Evolutionary conservation across 768 basidiomycete species (phyloP).

Genomic region (Ephemerocybe angulata): DNA sequence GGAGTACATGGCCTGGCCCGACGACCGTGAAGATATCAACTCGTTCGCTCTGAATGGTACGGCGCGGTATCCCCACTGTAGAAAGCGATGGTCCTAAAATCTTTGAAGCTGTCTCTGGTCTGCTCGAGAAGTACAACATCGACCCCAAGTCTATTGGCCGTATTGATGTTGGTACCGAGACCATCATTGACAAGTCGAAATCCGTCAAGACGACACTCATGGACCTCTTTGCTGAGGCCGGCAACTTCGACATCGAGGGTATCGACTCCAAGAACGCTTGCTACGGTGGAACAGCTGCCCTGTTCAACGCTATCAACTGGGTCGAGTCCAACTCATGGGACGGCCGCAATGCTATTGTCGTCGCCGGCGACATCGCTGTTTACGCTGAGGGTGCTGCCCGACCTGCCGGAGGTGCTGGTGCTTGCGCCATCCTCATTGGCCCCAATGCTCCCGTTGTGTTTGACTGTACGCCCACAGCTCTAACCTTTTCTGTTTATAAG

Average conservation of each 20-base stretch:
- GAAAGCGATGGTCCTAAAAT: slow-evolving; percentile 3
- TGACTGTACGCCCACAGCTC: slow-evolving; percentile 69
- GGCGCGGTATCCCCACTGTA: slow-evolving; percentile 18
- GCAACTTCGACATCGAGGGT: slow-evolving; percentile 97
- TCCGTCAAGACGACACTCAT: slow-evolving; percentile 97
- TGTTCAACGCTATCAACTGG: slow-evolving; percentile 99
- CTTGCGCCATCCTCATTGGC: slow-evolving; percentile 91
- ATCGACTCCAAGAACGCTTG: slow-evolving; percentile 99
- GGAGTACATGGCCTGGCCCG: slow-evolving; percentile 97
- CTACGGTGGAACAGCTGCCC: slow-evolving; percentile 96
- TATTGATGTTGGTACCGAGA: slow-evolving; percentile 97
- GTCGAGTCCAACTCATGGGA: slow-evolving; percentile 95
- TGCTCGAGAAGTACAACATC: slow-evolving; percentile 91
- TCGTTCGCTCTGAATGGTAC: slow-evolving; percentile 91
- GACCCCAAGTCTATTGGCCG: slow-evolving; percentile 97
- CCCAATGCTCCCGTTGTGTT: slow-evolving; percentile 93
- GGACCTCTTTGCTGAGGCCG: slow-evolving; percentile 91
- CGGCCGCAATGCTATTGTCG: slow-evolving; percentile 94
- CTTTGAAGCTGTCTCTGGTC: slow-evolving; percentile 72
- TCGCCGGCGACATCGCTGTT: slow-evolving; percentile 95
- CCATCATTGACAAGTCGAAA: slow-evolving; percentile 99
- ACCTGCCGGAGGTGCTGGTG: slow-evolving; percentile 96
- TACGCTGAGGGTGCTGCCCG: slow-evolving; percentile 95
- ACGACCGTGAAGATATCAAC: slow-evolving; percentile 99
- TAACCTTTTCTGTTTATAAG: slow-evolving; percentile 5